A percentile compares a stretch with the other conserved stretches of the same genome.
Conservation (phyloP, 768 basidiomycete genomes). For the Mycena metata region DNA sequence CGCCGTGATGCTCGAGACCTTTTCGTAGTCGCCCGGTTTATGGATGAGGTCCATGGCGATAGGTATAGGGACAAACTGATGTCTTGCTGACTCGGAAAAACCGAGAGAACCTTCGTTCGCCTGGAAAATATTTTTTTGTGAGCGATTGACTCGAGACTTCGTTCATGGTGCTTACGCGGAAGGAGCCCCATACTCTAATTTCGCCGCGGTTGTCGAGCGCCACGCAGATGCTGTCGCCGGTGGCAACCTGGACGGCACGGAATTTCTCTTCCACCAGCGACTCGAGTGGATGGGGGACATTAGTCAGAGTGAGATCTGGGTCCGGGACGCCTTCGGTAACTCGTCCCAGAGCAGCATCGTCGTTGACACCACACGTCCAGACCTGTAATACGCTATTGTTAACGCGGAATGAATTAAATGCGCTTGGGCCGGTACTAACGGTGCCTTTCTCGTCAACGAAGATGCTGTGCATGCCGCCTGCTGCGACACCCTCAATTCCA, state of each 20-base stretch:
- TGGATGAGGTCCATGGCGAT: conserved; percentile 68
- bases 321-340: conserved; percentile 73
- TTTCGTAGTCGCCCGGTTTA: conserved; percentile 76
- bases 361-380: conserved; percentile 90
- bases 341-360: conserved; percentile 90
- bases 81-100: conserved; percentile 75
- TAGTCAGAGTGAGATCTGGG: conserved; percentile 69
- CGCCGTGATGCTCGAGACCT: conserved; percentile 80
- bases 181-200: conserved; percentile 89
- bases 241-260: conserved; percentile 84
- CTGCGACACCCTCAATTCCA: conserved; percentile 85
- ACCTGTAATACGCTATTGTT: conserved; percentile 60
- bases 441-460: conserved; percentile 92
- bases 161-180: conserved; percentile 73
- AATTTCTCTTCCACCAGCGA: conserved; percentile 83
- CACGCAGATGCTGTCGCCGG: conserved; percentile 91
- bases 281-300: conserved; percentile 75
- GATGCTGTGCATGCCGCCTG: conserved; percentile 91
- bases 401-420: conserved; percentile 12
- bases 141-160: conserved; percentile 13
- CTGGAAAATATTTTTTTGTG: conserved; percentile 50
- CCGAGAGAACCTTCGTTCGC: conserved; percentile 88
- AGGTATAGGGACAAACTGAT: conserved; percentile 75
- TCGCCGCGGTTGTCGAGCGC: conserved; percentile 86
- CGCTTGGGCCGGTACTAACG: conserved; percentile 62